Percentiles rank a stretch among this genome's conserved stretches.
Evolutionary conservation across 768 basidiomycete genomes (phyloP).

Genomic region (Lactarius psammicola): DNA sequence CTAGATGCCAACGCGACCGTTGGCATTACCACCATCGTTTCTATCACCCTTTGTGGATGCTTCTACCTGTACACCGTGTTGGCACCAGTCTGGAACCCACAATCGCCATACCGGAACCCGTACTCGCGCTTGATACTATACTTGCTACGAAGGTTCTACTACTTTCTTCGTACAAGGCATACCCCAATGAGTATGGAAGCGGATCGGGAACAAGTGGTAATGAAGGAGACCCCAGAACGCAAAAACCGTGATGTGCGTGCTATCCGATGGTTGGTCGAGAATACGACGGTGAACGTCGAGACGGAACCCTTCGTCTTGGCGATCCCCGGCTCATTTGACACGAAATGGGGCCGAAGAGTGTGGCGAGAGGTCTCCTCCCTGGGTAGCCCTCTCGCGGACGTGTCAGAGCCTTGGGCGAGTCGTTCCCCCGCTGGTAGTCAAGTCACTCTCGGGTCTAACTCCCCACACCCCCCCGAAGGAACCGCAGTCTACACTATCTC

Average conservation of each 20-base stretch:
- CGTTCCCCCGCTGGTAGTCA: neutral
- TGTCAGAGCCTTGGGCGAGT: too few relatives aligned
- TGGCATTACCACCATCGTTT: neutral
- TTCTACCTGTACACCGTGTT: neutral
- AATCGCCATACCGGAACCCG: slow-evolving; percentile 1
- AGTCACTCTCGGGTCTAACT: too few relatives aligned
- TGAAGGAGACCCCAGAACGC: neutral
- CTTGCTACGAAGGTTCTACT: neutral
- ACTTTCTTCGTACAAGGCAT: too few relatives aligned
- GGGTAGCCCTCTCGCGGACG: neutral
- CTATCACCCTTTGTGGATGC: neutral
- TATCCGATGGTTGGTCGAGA: slow-evolving; percentile 1
- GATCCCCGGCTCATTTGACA: slow-evolving; percentile 4
- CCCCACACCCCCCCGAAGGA: neutral
- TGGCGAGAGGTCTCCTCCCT: neutral
- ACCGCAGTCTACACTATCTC: neutral
- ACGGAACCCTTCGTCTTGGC: neutral
- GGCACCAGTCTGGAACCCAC: neutral
- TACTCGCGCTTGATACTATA: neutral
- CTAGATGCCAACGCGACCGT: neutral
- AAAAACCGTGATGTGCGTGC: slow-evolving; percentile 3
- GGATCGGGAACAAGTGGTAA: neutral
- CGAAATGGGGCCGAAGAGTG: neutral
- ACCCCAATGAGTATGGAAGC: neutral
- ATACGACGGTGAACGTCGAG: neutral